Evolutionary conservation across 306 rosid genomes (phyloP).

Genomic region (Mucuna pruriens): DNA sequence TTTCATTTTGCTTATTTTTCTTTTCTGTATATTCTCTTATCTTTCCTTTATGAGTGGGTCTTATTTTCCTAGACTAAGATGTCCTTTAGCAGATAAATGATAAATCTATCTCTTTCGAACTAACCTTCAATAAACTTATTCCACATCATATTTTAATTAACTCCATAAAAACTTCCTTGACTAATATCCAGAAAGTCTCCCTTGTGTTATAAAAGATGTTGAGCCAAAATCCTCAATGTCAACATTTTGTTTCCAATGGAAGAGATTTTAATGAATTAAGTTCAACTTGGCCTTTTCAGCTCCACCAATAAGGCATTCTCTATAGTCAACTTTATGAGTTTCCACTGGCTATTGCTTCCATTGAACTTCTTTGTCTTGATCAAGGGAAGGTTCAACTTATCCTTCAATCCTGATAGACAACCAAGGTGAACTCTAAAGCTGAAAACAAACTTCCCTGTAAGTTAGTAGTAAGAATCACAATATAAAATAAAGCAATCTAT

Average conservation of each 20-base stretch:
- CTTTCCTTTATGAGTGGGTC: no score
- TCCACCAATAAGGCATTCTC: slow-evolving; percentile 80
- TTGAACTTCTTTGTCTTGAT: slow-evolving; percentile 67
- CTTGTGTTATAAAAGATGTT: slow-evolving; percentile 53
- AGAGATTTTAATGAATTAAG: slow-evolving; percentile 67
- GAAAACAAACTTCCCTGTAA: slow-evolving; percentile 33
- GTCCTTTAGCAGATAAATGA: no score
- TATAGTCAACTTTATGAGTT: slow-evolving; percentile 75
- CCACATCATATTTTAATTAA: no score
- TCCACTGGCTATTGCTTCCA: slow-evolving; percentile 85
- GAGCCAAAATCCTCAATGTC: slow-evolving; percentile 47
- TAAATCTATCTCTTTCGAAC: no score
- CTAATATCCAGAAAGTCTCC: slow-evolving; percentile 49
- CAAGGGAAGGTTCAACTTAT: slow-evolving; percentile 57
- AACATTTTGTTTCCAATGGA: slow-evolving; percentile 74
- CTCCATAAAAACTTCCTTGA: no score
- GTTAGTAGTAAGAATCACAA: slow-evolving; percentile 6
- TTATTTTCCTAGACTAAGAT: no score
- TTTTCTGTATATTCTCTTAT: no score
- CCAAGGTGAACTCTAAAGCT: slow-evolving; percentile 66
- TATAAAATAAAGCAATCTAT: slow-evolving; percentile 23
- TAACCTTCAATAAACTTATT: no score
- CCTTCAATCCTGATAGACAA: slow-evolving; percentile 80
- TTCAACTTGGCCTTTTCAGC: slow-evolving; percentile 84
- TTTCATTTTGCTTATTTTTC: no score